Conservation (phyloP, 371 early-diverging fungal genomes). For the Mucor lusitanicus region DNA sequence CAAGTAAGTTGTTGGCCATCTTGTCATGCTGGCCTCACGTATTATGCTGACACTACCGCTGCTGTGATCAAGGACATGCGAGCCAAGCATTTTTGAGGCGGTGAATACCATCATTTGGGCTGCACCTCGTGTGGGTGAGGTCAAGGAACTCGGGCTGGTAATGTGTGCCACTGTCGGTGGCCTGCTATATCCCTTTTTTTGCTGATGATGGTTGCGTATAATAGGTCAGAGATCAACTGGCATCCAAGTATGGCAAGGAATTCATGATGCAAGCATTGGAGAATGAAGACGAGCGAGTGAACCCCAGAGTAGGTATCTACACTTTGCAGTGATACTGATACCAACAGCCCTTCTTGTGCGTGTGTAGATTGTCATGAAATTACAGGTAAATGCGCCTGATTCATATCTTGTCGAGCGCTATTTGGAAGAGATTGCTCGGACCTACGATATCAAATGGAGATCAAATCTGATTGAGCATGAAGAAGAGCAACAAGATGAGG, state of each 20-base stretch:
- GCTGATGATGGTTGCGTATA: too few species aligned
- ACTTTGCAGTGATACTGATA: not conserved
- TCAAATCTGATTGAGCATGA: slow-evolving; percentile 47
- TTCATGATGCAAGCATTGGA: slow-evolving; percentile 76
- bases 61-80: slow-evolving; percentile 60
- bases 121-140: slow-evolving; percentile 76
- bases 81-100: slow-evolving; percentile 82
- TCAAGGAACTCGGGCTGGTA: slow-evolving; percentile 80
- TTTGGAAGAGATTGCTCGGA: slow-evolving; percentile 84
- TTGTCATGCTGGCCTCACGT: too few species aligned
- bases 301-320: slow-evolving; percentile 61
- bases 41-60: too few species aligned
- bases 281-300: slow-evolving; percentile 74
- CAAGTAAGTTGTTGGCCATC: too few species aligned
- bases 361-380: slow-evolving; percentile 75
- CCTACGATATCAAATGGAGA: slow-evolving; percentile 78
- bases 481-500: slow-evolving; percentile 18
- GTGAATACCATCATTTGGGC: slow-evolving; percentile 91
- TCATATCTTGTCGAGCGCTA: slow-evolving; percentile 81
- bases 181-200: too few species aligned
- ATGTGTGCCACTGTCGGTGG: too few species aligned
- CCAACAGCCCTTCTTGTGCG: not conserved
- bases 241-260: slow-evolving; percentile 83
- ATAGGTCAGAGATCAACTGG: slow-evolving; percentile 76
- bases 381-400: slow-evolving; percentile 81